phyloP scores from a whole-genome alignment of 169 alveolate genomes.

The Eimeria brunetti region DNA sequence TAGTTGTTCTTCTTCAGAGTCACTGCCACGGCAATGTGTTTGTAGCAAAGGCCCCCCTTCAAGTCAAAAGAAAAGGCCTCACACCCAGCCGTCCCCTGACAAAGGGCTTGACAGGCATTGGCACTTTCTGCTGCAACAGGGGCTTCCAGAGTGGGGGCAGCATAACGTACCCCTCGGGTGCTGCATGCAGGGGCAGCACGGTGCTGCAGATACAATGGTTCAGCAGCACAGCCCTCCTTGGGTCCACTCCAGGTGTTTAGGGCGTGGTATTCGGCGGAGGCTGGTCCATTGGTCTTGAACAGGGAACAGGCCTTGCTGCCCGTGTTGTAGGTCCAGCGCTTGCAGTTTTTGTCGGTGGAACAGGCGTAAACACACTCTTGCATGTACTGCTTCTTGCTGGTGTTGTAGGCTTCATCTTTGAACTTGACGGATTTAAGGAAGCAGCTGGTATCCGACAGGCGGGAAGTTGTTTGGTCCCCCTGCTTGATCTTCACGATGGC shows the following conservation, averaged over 20 bases:
- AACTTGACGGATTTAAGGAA: background rate
- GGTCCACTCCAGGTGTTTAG: background rate
- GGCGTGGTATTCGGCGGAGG: background rate
- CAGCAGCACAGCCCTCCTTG: background rate
- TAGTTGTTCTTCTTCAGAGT: background rate
- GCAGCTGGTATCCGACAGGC: background rate
- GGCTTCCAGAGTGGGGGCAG: background rate
- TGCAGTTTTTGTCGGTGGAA: background rate
- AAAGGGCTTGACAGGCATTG: background rate
- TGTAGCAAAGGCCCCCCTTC: background rate
- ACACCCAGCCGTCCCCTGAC: background rate
- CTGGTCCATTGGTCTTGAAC: background rate
- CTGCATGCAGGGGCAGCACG: background rate
- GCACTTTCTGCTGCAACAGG: background rate
- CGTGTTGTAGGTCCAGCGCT: background rate
- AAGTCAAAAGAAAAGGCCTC: constrained; percentile 24
- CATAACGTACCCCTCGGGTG: background rate
- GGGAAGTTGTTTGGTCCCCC: background rate
- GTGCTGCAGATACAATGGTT: background rate
- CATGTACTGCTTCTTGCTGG: background rate
- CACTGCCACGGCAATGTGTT: background rate
- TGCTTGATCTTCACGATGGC: too few relatives aligned
- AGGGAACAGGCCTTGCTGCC: background rate
- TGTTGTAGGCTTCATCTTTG: background rate
- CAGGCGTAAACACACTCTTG: background rate